These are phyloP conservation scores for Geotrichum bryndzae DNA, from an alignment of 1,139 yeast species.

Conservation along the genomic window DNA sequence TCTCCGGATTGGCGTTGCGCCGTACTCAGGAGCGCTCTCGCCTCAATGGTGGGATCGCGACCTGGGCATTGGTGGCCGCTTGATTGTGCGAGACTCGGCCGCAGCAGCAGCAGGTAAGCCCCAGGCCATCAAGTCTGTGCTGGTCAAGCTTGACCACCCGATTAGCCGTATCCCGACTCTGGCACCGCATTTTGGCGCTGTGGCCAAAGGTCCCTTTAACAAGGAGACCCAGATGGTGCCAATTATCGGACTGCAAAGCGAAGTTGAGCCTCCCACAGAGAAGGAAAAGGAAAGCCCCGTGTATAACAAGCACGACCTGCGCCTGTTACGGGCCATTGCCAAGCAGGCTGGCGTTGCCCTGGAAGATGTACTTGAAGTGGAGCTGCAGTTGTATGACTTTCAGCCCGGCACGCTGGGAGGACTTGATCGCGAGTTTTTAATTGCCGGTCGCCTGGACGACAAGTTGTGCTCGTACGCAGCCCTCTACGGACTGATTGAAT, in stretches of 20 bases:
- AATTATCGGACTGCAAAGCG: constrained; percentile 52
- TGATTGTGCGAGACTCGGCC: constrained; percentile 43
- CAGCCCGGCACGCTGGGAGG: constrained; percentile 81
- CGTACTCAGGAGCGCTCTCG: constrained; percentile 73
- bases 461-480: constrained; percentile 81
- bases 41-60: constrained; percentile 85
- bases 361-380: constrained; percentile 69
- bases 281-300: constrained; percentile 51
- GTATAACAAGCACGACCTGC: constrained; percentile 60
- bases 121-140: constrained; percentile 48
- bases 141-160: constrained; percentile 72
- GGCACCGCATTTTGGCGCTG: constrained; percentile 82
- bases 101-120: constrained; percentile 35
- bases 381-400: constrained; percentile 70
- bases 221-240: constrained; percentile 79
- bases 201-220: constrained; percentile 68
- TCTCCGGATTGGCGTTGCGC: constrained; percentile 80
- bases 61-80: constrained; percentile 80
- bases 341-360: constrained; percentile 47
- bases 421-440: constrained; percentile 72
- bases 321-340: constrained; percentile 63
- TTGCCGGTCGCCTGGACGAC: constrained; percentile 83
- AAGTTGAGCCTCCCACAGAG: constrained; percentile 27
- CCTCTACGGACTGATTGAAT: constrained; percentile 49
- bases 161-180: constrained; percentile 80